Base-by-base conservation (phyloP, 148 eudicot genomes). In the Persicaria tinctoria region DNA sequence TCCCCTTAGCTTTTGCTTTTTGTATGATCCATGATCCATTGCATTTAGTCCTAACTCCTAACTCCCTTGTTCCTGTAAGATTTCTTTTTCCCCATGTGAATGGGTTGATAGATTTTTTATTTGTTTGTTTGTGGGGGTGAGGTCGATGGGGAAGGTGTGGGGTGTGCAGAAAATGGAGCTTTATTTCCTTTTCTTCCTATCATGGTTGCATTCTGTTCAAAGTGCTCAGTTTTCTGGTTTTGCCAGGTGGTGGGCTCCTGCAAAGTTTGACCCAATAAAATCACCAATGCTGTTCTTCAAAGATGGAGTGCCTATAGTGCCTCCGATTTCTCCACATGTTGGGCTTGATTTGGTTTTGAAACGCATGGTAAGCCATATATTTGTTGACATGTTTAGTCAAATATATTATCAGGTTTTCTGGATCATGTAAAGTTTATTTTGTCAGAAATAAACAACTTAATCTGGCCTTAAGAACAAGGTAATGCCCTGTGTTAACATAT, bases 171-270 rank as follows among this genome's bases (percentile, higher is more conserved):
- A 56, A 56, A 59, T 64, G 69, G 69, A 64, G 46, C 69, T 13
- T 38, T 1, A 32, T 27, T 32, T 63, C 14, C 69, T 38, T 13
- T 0, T 38, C 41, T 32, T 11, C 14, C 14, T 66, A 66, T 11
- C 48, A 4, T 41, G 48, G 2, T 66, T 17, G 17, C 47, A 8
- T 66, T 66, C 48, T 66, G 48, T 47, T 66, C 47, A 41, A 66
- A 20, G 14, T 48, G 54, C 17, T 47, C 50, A 14, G 45, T 75
- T 56, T 55, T 62, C 46, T 46, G 47, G 75, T 75, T 72, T 20
- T 79, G 78, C 48, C 77, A 94, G 98, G 98, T 94, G 98, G 98
- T 90, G 96, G 96, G 93, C 93, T 78, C 93, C 97, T 77, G 88
- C 92, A 66, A 94, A 94, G 79, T 94, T 94, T 85, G 96, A 91